Base-by-base conservation (phyloP, 495 filamentous ascomycete genomes). In the Sabuloglossum arenarium region DNA sequence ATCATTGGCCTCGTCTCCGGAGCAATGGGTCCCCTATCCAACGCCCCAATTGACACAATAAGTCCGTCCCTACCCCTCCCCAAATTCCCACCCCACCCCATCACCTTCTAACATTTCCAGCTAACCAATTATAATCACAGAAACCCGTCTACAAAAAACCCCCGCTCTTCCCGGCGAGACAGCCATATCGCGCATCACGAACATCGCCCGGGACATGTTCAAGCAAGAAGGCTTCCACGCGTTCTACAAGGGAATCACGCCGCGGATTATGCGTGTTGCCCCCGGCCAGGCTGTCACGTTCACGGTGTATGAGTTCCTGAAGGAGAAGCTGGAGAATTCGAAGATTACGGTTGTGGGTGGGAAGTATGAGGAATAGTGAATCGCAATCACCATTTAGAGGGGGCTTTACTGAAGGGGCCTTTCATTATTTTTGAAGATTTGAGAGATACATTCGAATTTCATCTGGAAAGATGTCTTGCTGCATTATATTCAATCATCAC, bases 201-300 rank as follows among this genome's bases (percentile, higher is more conserved):
- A 68, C 27, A 97, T 99, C 61, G 78, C 84, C 42, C 77, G 74
- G 56, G 86, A 94, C 60, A 97, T 99, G 91, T 94, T 93, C 72
- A 90, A 82, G 84, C 82, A 90, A 68, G 91, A 99, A 68, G 91
- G 91, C 11, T 72, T 85, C 57, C 79, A 84, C 50, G 90, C 90
- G 11, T 99, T 99, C 73, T 99, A 96, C 74, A 96, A 95, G 78
- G 91, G 91, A 59, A 97, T 99, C 69, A 99, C 91, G 54, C 91
- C 91, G 9, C 77, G 91, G 58, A 84, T 98, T 59, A 97, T 97
- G 90, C 78, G 91, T 61, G 91, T 99, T 31, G 91, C 91, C 30
- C 91, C 91, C 14, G 91, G 91, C 53, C 91, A 99, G 72, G 93
- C 93, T 27, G 91, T 99, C 29, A 98, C 91, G 0, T 99, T 97